Evolutionary conservation across 495 filamentous ascomycete species (phyloP).

Genomic region (Neurospora tetrasperma): DNA sequence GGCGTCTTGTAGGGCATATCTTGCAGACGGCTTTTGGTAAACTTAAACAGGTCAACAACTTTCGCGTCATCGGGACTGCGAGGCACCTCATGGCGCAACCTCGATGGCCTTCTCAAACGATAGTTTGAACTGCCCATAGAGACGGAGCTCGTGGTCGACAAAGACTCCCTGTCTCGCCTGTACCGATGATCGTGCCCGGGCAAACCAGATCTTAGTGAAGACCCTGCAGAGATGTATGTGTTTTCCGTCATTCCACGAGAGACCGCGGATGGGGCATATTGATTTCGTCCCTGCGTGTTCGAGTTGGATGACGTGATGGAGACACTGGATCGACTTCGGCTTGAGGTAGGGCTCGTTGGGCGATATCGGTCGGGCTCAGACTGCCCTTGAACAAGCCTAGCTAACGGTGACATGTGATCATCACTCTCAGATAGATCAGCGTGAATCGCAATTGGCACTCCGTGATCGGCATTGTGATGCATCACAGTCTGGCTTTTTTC

Average conservation of each 20-base stretch:
- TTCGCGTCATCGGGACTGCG: slow-evolving; percentile 48
- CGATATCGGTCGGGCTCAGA: slow-evolving; percentile 45
- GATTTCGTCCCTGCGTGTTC: slow-evolving; percentile 22
- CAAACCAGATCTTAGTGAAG: slow-evolving; percentile 37
- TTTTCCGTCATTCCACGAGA: slow-evolving; percentile 44
- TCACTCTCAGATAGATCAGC: slow-evolving; percentile 52
- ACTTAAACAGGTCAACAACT: slow-evolving; percentile 59
- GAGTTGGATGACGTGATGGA: slow-evolving; percentile 43
- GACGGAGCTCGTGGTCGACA: slow-evolving; percentile 48
- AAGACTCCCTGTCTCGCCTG: slow-evolving; percentile 42
- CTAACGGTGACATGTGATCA: slow-evolving; percentile 55
- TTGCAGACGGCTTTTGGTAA: slow-evolving; percentile 56
- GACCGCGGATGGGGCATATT: slow-evolving; percentile 34
- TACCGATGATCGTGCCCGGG: slow-evolving; percentile 21
- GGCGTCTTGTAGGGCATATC: slow-evolving; percentile 70
- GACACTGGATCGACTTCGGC: slow-evolving; percentile 54
- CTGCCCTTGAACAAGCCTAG: slow-evolving; percentile 46
- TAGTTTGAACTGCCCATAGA: slow-evolving; percentile 52
- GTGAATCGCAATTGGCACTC: slow-evolving; percentile 38
- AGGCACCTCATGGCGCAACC: slow-evolving; percentile 73
- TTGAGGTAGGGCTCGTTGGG: slow-evolving; percentile 52
- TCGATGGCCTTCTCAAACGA: slow-evolving; percentile 55
- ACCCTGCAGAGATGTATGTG: slow-evolving; percentile 55
- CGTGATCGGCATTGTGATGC: slow-evolving; percentile 35
- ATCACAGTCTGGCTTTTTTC: slow-evolving; percentile 30